Base-by-base conservation (phyloP, 83 land plant genomes). In the Larix sibirica region DNA sequence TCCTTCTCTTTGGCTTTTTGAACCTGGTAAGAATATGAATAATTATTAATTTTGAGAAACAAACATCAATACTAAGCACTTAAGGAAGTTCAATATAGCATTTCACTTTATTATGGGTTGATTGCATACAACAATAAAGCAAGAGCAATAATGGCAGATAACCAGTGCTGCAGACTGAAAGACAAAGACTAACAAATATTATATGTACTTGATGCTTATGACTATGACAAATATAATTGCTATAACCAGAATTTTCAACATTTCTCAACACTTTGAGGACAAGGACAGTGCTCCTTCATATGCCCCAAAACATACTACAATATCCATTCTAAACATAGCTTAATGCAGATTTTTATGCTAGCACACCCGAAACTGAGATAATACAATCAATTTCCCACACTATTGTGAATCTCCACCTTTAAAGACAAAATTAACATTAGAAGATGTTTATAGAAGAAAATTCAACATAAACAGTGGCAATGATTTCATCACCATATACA, bases 1-100 rank as follows among this genome's bases (percentile, higher is more conserved):
- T 95, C 99, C 82, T 93, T 97, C 10, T 92, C 93, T 79, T 92
- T 92, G 64, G 93, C 94, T 84, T 94, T 94, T 84, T 92, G 89
- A 20, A 90, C 95, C 99, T 95, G 92, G 44, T 33, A 70, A 40
- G 82, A 42, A 56, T 33, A 77, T 81, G 31, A 81, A 81, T 38
- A 21, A 38, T 44, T 44, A 33, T 16, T 78, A 26, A 54, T 54
- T 54, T 54, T n/a, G 38, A 54, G 10, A 78, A 54, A 54, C 80
- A 78, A 18, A 7, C n/a, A 24, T 78, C 66, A 70, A 50, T 18
- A 38, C 9, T 70, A 20, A 68, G 8, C 38, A 70, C 44, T 38
- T 70, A 9, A 38, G 47, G 17, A 38, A 8, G 47, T 36, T 17
- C 42, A 17, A 42, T 42, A 70, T 70, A 42, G 13, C 56, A 50